phyloP scores from a whole-genome alignment of 306 rosid genomes.

The Fagus sylvatica region DNA sequence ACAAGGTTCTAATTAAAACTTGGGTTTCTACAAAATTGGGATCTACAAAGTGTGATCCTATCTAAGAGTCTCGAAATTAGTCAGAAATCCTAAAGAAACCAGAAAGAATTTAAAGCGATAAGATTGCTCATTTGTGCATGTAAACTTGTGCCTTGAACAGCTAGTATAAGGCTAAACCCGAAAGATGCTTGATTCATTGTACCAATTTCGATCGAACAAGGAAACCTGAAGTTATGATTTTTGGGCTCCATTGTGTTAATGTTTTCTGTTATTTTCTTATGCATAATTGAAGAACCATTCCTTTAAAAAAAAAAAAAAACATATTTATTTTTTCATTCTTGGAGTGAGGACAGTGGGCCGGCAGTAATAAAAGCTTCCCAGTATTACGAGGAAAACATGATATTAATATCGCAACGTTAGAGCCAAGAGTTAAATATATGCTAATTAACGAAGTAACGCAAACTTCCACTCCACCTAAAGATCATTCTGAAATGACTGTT shows the following conservation, averaged over 20 bases:
- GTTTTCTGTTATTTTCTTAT: too few relatives aligned
- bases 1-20: slow-evolving; percentile 6
- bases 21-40: slow-evolving; percentile 20
- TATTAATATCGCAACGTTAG: too few relatives aligned
- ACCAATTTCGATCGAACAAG: not conserved
- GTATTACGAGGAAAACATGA: too few relatives aligned
- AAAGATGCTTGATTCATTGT: slow-evolving; percentile 2
- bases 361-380: too few relatives aligned
- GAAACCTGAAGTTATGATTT: not conserved
- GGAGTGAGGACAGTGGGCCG: not conserved
- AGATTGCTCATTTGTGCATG: not conserved
- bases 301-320: too few relatives aligned
- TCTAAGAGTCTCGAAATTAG: not conserved
- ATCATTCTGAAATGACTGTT: too few relatives aligned
- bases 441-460: too few relatives aligned
- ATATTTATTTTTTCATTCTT: too few relatives aligned
- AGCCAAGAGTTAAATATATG: too few relatives aligned
- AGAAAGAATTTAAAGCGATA: not conserved
- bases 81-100: not conserved
- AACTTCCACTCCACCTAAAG: too few relatives aligned
- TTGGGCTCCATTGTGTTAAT: not conserved
- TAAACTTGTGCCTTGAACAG: not conserved
- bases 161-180: not conserved
- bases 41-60: not conserved
- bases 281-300: too few relatives aligned